phyloP scores from a whole-genome alignment of 2,329 filamentous ascomycete genomes.

The Phyllosticta capitalensis region DNA sequence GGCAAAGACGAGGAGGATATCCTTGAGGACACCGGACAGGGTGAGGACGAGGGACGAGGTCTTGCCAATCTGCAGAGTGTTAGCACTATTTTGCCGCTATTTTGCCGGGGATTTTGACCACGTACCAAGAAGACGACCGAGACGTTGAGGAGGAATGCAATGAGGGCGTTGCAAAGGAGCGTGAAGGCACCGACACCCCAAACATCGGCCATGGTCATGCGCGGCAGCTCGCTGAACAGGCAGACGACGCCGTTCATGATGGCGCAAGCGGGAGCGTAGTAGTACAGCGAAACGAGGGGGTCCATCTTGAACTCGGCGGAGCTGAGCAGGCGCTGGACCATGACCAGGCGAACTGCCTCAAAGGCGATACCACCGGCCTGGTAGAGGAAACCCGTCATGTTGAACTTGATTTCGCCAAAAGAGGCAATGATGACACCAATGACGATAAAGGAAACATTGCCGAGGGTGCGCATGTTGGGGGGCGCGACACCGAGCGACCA shows the following conservation, averaged over 20 bases:
- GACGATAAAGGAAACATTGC: constrained; percentile 92
- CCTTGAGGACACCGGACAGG: constrained; percentile 79
- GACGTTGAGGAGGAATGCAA: constrained; percentile 74
- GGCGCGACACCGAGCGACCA: constrained; percentile 80
- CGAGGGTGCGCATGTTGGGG: constrained; percentile 75
- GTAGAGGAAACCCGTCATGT: constrained; percentile 67
- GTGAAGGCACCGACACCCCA: constrained; percentile 63
- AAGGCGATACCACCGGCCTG: constrained; percentile 71
- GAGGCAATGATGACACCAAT: constrained; percentile 91
- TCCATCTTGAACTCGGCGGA: constrained; percentile 88
- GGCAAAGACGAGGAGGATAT: constrained; percentile 70
- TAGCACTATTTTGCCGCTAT: constrained; percentile 6
- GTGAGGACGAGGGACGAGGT: constrained; percentile 80
- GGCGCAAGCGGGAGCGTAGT: constrained; percentile 78
- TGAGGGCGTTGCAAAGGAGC: constrained; percentile 65
- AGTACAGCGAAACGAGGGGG: constrained; percentile 78
- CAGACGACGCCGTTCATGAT: constrained; percentile 69
- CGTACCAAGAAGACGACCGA: constrained; percentile 78
- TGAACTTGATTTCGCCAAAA: constrained; percentile 91
- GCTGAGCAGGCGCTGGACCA: constrained; percentile 75
- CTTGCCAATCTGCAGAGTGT: constrained; percentile 61
- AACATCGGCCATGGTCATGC: constrained; percentile 58
- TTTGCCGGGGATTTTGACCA: constrained; percentile 13
- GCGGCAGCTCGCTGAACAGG: constrained; percentile 63
- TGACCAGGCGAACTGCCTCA: constrained; percentile 71